Base-by-base conservation (phyloP, 352 stramenopile species). In the Pythium periplocum region DNA sequence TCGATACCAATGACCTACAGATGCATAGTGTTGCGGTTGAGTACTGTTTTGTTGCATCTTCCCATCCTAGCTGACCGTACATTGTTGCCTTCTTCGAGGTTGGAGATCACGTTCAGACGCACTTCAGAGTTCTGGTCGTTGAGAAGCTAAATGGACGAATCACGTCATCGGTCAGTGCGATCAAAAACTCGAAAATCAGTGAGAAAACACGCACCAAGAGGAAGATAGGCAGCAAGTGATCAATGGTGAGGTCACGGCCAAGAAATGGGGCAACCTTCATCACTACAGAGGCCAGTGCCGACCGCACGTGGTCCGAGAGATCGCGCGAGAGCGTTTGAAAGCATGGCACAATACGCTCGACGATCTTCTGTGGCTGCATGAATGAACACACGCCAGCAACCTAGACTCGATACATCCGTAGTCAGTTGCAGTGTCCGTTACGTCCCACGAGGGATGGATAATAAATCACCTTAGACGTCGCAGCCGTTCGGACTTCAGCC, bases 101-200 rank as follows among this genome's bases (percentile, higher is more conserved):
- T 98, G 5, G 96, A 98, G 65, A 99, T 99, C 40, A 99, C 91
- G 81, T 99, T 99, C 33, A 99, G 73, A 12, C 96, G 90, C 5
- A 99, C 97, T 86, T 99, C 95, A 6, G 93, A 98, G 44, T 93
- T 96, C 56, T 97, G 91, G 69, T 99, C 97, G 59, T 97, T 94
- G 35, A 99, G 75, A 17, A 99, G 62, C 73, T 90, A 51, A 34
- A 64, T 26, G 17, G 17, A 26, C 17, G 17, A 26, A 26, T 26
- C 17, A 26, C 17, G 17, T 26, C 17, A 26, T 26, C 17, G 17
- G 17, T 26, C 17, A 26, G 17, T 26, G 17, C 17, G 17, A 26
- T 26, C 17, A 26, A 26, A 26, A 26, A 26, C 17, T 26, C 17
- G 17, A 26, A 26, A 26, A 26, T 26, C 17, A 26, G 17, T 26